Evolutionary conservation across 805 yeast genomes (phyloP).

Genomic region (Saccharomycopsis amapae): DNA sequence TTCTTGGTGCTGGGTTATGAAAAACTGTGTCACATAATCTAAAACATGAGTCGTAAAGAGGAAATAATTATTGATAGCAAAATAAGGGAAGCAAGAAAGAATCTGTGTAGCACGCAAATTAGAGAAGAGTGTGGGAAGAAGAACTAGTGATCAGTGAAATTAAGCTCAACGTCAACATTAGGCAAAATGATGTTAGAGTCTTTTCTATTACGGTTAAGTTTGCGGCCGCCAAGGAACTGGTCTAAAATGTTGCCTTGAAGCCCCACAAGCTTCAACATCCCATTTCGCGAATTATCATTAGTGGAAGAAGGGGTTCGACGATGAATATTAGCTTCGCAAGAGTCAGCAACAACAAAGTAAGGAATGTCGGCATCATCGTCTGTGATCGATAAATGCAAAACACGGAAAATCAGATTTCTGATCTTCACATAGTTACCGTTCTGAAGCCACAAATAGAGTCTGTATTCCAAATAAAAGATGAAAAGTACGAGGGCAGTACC

Average conservation of each 20-base stretch:
- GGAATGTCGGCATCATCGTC: conserved; percentile 3
- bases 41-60: no score
- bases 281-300: conserved; percentile 4
- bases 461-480: conserved; percentile 41
- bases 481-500: conserved; percentile 56
- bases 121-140: no score
- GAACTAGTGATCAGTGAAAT: conserved; percentile 10
- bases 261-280: conserved; percentile 19
- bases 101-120: no score
- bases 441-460: conserved; percentile 36
- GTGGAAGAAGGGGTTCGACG: background rate
- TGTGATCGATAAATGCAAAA: background rate
- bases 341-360: background rate
- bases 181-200: conserved; percentile 22
- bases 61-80: no score
- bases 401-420: conserved; percentile 8
- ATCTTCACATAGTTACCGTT: conserved; percentile 23
- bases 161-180: conserved; percentile 21
- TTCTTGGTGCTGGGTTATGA: no score
- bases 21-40: no score
- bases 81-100: no score
- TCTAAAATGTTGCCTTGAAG: conserved; percentile 15
- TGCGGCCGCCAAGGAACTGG: conserved; percentile 16
- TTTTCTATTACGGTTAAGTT: conserved; percentile 19
- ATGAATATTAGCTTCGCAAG: conserved; percentile 1